Evolutionary conservation across 148 eudicot species (phyloP).

Genomic region (Linanthus parryae): DNA sequence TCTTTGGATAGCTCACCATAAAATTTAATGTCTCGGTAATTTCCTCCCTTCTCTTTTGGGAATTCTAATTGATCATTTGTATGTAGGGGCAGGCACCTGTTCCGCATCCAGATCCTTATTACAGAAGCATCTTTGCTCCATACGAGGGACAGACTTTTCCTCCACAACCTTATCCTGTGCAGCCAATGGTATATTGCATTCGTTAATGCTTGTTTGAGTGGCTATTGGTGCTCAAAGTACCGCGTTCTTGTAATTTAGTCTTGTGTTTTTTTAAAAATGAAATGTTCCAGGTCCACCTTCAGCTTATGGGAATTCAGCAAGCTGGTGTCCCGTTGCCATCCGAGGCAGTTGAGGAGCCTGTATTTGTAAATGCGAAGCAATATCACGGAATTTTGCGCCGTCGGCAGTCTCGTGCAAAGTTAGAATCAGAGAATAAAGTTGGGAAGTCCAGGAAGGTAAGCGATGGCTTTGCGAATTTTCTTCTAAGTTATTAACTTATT

Average conservation of each 20-base stretch:
- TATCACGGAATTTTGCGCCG: conserved; percentile 79
- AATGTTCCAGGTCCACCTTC: conserved; percentile 50
- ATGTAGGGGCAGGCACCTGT: conserved; percentile 57
- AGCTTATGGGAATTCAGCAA: conserved; percentile 75
- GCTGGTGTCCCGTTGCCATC: conserved; percentile 69
- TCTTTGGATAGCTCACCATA: no score
- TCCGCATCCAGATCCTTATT: conserved; percentile 80
- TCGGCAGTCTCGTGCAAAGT: conserved; percentile 78
- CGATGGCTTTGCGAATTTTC: no score
- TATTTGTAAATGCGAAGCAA: conserved; percentile 79
- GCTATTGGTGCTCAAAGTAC: not conserved
- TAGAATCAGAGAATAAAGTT: conserved; percentile 61
- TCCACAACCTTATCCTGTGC: conserved; percentile 54
- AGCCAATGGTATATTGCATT: conserved; percentile 49
- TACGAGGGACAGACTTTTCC: conserved; percentile 59
- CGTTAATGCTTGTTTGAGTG: not conserved
- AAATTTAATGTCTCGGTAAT: not conserved
- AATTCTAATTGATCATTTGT: not conserved
- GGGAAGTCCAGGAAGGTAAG: conserved; percentile 58
- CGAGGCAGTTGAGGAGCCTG: conserved; percentile 75
- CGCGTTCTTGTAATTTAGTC: not conserved
- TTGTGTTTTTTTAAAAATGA: not conserved
- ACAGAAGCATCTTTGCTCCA: conserved; percentile 70
- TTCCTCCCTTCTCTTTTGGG: not conserved
- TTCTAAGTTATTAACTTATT: no score